Evolutionary conservation across 139 green algal species (phyloP), one percentile per base, ranked within the genome.

Genomic region (Chlamydomonas sp.): DNA sequence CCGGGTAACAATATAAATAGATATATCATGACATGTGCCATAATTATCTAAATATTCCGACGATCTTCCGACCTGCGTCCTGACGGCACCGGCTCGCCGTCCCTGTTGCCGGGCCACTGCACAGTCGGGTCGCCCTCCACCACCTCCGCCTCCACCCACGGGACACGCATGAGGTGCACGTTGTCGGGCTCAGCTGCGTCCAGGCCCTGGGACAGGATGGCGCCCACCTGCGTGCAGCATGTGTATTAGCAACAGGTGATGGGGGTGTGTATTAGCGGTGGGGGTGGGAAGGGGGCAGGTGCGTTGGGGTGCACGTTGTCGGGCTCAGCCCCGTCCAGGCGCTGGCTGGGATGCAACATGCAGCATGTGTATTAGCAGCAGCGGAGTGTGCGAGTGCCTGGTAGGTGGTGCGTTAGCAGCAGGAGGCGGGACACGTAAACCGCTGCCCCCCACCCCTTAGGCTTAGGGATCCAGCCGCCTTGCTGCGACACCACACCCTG

Each of bases 121-220:
- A 72, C 3, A 7, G 15, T 18, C 16, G 31, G 15, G 14, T 91
- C 66, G 3, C 74, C 71, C 2, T 58, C 90, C 82, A 82, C 73
- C 68, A 91, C 17, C 18, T 78, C 9, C 63, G 87, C 74, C 69
- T 92, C 82, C 63, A 94, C 59, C 92, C 92, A 94, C 20, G 92
- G 92, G 17, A 91, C 84, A 57, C 92, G 88, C 90, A 94, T 78
- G 79, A 92, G 86, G 63, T 78, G 79, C 20, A 90, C 61, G 18
- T 71, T 83, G 49, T 58, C 72, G n/a, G 75, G 73, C 64, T 67
- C 17, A 0, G 89, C 88, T 8, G 63, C 77, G 6, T 81, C 80
- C 72, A 87, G 66, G 57, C 89, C 89, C 2, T 67, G 67, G 0
- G 62, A 31, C 78, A 92, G 49, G 12, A 92, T 58, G 78, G 91